A percentile compares a stretch with the other conserved stretches of the same genome.
Evolutionary conservation across 1,139 yeast species (phyloP).

Genomic region (Barnettozyma hawaiiensis): DNA sequence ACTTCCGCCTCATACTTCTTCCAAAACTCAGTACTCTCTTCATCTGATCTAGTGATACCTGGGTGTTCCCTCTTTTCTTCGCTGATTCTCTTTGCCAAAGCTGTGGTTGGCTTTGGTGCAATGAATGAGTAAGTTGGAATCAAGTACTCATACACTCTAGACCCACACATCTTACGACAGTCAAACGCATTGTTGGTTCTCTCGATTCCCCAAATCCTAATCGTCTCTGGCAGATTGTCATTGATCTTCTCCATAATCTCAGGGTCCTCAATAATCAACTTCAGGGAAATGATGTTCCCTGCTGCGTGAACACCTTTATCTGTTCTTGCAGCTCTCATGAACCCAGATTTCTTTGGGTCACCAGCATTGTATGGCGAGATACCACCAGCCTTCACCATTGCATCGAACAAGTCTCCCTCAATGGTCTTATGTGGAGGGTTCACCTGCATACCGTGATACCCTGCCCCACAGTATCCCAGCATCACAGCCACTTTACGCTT

Average conservation of each 20-base stretch:
- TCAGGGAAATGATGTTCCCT: constrained; percentile 85
- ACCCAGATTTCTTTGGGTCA: constrained; percentile 84
- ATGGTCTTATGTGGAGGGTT: constrained; percentile 90
- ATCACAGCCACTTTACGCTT: constrained; percentile 76
- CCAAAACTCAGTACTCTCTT: constrained; percentile 77
- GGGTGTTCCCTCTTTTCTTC: constrained; percentile 51
- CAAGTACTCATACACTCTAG: constrained; percentile 88
- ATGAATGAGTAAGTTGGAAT: constrained; percentile 85
- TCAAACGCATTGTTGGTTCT: constrained; percentile 89
- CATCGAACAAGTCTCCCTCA: constrained; percentile 84
- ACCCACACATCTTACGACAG: constrained; percentile 91
- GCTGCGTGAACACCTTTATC: constrained; percentile 99
- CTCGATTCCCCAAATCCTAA: constrained; percentile 89
- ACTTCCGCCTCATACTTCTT: constrained; percentile 40
- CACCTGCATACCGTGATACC: constrained; percentile 96
- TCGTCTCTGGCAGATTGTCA: constrained; percentile 69
- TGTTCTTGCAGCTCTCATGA: constrained; percentile 96
- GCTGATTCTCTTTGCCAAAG: constrained; percentile 53
- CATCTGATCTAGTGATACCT: constrained; percentile 53
- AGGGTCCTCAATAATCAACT: constrained; percentile 84
- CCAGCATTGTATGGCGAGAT: constrained; percentile 82
- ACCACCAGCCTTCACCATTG: constrained; percentile 86
- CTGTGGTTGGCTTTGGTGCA: constrained; percentile 79
- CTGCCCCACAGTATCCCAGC: constrained; percentile 97
- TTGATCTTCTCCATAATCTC: constrained; percentile 73